Evolutionary conservation across 768 basidiomycete species (phyloP).

Genomic region (Hebeloma cylindrosporum): DNA sequence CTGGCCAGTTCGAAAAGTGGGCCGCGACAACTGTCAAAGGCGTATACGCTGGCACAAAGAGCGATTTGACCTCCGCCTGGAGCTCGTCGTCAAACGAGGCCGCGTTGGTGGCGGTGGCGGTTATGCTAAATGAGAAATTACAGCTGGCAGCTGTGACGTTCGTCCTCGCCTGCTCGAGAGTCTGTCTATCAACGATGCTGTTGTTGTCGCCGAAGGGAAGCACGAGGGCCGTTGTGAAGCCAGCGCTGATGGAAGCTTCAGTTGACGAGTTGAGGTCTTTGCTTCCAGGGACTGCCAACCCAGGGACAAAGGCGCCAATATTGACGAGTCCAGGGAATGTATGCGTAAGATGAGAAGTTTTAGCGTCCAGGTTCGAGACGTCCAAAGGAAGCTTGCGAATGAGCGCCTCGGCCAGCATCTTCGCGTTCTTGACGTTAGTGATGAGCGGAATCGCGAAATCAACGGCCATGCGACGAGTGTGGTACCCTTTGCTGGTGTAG

Average conservation of each 20-base stretch:
- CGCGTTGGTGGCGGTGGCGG: conserved; percentile 70
- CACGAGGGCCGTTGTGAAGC: conserved; percentile 85
- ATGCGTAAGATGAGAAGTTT: conserved; percentile 89
- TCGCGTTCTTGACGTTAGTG: conserved; percentile 98
- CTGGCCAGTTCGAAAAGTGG: conserved; percentile 89
- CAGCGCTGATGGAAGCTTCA: conserved; percentile 82
- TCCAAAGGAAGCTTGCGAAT: conserved; percentile 89
- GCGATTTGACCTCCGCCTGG: conserved; percentile 74
- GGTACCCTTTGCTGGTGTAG: conserved; percentile 96
- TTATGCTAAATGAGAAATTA: conserved; percentile 83
- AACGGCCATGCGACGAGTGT: conserved; percentile 96
- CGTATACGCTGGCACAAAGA: conserved; percentile 76
- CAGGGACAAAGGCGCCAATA: conserved; percentile 83
- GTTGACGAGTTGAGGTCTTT: conserved; percentile 67
- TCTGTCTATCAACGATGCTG: conserved; percentile 62
- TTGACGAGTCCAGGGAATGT: conserved; percentile 92
- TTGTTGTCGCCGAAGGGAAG: conserved; percentile 66
- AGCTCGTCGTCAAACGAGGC: conserved; percentile 69
- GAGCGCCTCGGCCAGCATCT: conserved; percentile 91
- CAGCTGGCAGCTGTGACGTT: conserved; percentile 72
- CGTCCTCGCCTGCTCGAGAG: conserved; percentile 67
- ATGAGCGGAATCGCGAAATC: conserved; percentile 97
- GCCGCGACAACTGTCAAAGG: conserved; percentile 76
- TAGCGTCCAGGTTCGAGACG: conserved; percentile 88
- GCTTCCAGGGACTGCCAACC: conserved; percentile 51